Evolutionary conservation across 2,329 filamentous ascomycete genomes (phyloP), one percentile per base, ranked within the genome.

Genomic region (Didymella sp.): DNA sequence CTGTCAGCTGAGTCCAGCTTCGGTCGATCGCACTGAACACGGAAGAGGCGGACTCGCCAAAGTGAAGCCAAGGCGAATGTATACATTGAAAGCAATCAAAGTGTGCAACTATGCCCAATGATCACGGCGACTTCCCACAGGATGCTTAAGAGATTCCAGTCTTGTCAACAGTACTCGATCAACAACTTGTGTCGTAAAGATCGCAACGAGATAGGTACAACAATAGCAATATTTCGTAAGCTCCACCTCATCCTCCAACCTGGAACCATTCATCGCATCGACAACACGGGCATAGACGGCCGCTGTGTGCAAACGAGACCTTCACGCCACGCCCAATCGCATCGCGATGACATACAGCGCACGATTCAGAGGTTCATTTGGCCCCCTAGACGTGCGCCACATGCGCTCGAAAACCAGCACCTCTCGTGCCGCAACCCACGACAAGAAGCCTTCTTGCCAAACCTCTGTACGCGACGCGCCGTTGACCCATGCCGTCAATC

Each of bases 61-160:
- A 51, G 42, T 30, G 35, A 37, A 56, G 47, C 42, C 17, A 47
- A 28, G n/a, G 30, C 21, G 15, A 40, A 13, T 41, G 21, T 17
- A 4, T 33, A 3, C 11, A 13, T 8, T 9, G 27, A n/a, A 25
- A 21, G 21, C n/a, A 15, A 5, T n/a, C 12, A 2, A 25, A 13
- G 21, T 4, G 4, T 24, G 2, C 3, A 35, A 17, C 9, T 7
- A 7, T 17, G 17, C 7, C 31, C 11, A 8, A 8, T 6, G n/a
- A 19, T 37, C 33, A 19, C 33, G 11, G 8, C 33, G 8, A 19
- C 7, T 19, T n/a, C 33, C 30, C 33, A 19, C 33, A 5, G 17
- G 8, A 19, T 37, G 33, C 13, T 12, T 17, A n/a, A 17, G n/a
- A 7, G 6, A 15, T 1, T 19, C 33, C 6, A 4, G 7, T 37